Conservation (phyloP, 306 rosid species). For the Abrus pulchellus region DNA sequence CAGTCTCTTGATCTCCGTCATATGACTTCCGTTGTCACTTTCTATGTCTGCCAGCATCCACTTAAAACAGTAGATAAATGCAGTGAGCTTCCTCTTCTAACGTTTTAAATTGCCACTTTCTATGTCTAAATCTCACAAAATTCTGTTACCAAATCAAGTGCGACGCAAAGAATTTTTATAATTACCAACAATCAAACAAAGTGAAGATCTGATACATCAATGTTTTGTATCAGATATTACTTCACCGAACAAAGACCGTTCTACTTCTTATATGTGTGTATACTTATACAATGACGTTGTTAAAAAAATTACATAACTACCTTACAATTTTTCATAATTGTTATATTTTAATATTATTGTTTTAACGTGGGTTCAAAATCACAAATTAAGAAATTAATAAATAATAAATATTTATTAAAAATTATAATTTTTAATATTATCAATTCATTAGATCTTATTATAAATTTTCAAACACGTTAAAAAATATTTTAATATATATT, state of each 20-base stretch:
- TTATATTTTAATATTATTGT: too few species aligned
- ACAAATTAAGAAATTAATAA: too few species aligned
- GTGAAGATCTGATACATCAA: neutral
- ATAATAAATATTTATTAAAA: too few species aligned
- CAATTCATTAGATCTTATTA: too few species aligned
- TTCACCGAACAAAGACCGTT: neutral
- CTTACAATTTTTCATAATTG: too few species aligned
- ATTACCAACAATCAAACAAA: neutral
- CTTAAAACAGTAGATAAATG: neutral
- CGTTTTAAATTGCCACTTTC: neutral
- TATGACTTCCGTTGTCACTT: neutral
- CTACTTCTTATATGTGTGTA: neutral
- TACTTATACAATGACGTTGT: neutral
- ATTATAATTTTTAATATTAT: too few species aligned
- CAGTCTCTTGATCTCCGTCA: neutral
- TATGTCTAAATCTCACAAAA: neutral
- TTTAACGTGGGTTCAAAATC: too few species aligned
- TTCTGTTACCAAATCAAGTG: neutral
- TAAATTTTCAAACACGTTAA: neutral
- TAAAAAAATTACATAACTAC: too few species aligned
- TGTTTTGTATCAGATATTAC: neutral
- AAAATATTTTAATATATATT: neutral
- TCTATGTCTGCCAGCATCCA: slow-evolving; percentile 7
- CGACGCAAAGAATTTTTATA: neutral
- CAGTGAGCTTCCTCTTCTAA: neutral